phyloP scores from a whole-genome alignment of 1,139 yeast genomes.

The Suhomyces guaymorum region DNA sequence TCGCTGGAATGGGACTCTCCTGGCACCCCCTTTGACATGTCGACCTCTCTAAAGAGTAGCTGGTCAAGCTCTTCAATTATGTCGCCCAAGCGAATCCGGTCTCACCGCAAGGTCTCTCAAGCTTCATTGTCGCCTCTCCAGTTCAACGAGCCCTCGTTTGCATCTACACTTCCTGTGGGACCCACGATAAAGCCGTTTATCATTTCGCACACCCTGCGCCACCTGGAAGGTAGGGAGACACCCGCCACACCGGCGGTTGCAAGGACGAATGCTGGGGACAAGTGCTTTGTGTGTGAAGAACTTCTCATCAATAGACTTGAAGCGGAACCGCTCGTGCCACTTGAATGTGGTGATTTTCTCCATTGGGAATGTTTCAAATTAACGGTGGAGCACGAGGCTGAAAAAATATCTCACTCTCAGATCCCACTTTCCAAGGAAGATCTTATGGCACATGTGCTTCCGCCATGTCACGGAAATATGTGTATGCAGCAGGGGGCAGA shows the following conservation, averaged over 20 bases:
- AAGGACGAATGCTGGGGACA: slow-evolving; percentile 10
- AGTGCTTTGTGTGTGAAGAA: slow-evolving; percentile 43
- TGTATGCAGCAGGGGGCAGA: neutral
- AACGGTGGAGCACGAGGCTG: slow-evolving; percentile 19
- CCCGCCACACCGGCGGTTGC: too few species aligned
- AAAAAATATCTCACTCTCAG: neutral
- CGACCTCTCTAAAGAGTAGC: slow-evolving; percentile 1
- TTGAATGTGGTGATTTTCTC: slow-evolving; percentile 40
- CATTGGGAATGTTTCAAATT: slow-evolving; percentile 41
- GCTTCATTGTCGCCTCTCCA: too few species aligned
- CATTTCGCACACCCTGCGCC: slow-evolving; percentile 20
- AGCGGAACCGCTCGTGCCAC: slow-evolving; percentile 34
- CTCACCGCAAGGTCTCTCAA: slow-evolving; percentile 3
- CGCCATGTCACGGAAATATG: slow-evolving; percentile 4
- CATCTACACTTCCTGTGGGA: slow-evolving; percentile 20
- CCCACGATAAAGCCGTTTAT: slow-evolving; percentile 32
- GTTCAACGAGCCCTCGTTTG: too few species aligned
- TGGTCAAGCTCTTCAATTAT: slow-evolving; percentile 1
- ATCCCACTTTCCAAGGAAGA: slow-evolving; percentile 1
- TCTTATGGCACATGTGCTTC: slow-evolving; percentile 1
- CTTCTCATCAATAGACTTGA: slow-evolving; percentile 32
- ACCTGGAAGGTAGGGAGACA: too few species aligned
- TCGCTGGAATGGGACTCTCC: slow-evolving; percentile 1
- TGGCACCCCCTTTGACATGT: neutral
- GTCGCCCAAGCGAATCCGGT: slow-evolving; percentile 4